phyloP scores from a whole-genome alignment of 345 rosid species.

The Excoecaria agallocha region DNA sequence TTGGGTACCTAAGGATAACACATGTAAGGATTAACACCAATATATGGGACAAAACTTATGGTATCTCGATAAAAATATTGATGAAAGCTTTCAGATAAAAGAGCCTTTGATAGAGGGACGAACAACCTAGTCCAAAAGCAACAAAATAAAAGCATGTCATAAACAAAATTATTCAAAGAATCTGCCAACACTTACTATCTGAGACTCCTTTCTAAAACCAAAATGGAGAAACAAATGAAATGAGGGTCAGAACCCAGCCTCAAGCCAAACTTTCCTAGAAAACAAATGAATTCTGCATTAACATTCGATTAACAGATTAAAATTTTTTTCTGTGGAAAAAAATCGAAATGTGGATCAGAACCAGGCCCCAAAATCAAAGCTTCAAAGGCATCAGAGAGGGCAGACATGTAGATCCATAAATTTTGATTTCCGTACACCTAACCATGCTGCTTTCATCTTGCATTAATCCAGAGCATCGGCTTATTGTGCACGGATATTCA shows the following conservation, averaged over 20 bases:
- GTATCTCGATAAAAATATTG: no score
- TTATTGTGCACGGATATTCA: constrained; percentile 26
- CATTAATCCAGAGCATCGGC: constrained; percentile 56
- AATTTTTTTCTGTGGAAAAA: neutral
- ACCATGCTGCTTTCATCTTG: constrained; percentile 54
- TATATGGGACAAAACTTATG: no score
- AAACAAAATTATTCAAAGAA: neutral
- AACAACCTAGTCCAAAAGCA: neutral
- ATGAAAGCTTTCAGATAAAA: no score
- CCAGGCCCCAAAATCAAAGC: constrained; percentile 37
- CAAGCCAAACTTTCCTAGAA: no score
- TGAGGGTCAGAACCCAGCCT: no score
- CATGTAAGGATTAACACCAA: no score
- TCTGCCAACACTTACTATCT: neutral
- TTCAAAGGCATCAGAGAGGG: constrained; percentile 32
- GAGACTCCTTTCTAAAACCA: no score
- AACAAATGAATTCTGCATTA: neutral
- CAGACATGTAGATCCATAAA: constrained; percentile 37
- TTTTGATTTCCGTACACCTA: constrained; percentile 41
- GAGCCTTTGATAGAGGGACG: neutral
- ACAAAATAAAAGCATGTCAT: neutral
- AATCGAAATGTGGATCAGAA: constrained; percentile 26
- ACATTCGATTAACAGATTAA: no score
- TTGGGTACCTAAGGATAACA: no score
- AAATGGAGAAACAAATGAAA: no score